These are phyloP conservation scores for Millerozyma miso DNA, from an alignment of 805 yeast species.

Conservation along the genomic window DNA sequence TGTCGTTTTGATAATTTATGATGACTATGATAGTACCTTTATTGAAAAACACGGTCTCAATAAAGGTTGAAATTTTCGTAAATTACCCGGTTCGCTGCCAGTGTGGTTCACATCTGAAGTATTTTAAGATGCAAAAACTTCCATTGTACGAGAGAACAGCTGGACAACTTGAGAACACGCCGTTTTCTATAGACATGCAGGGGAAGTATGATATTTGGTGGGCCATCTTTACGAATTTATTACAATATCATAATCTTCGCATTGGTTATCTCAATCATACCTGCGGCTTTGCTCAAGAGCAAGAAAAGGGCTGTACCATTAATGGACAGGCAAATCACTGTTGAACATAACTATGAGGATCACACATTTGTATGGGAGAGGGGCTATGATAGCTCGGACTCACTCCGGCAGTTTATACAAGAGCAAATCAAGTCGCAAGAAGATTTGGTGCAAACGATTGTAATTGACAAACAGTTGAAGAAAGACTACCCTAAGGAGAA, in stretches of 20 bases:
- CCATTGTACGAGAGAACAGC: too few species aligned
- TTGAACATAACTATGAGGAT: too few species aligned
- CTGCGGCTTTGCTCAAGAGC: background rate
- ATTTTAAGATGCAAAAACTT: too few species aligned
- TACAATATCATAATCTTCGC: too few species aligned
- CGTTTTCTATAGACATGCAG: background rate
- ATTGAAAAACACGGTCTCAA: background rate
- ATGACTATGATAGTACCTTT: background rate
- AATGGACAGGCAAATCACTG: background rate
- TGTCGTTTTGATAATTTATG: background rate
- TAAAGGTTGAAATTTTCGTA: background rate
- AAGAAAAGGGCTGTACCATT: background rate
- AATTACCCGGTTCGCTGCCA: background rate
- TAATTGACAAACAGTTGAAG: slow-evolving; percentile 1
- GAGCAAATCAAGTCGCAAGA: slow-evolving; percentile 1
- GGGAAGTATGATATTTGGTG: background rate
- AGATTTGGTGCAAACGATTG: background rate
- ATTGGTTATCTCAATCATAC: background rate
- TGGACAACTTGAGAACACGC: too few species aligned
- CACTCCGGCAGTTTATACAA: slow-evolving; percentile 1
- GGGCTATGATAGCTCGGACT: slow-evolving; percentile 1
- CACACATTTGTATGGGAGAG: background rate
- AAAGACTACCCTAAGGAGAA: slow-evolving; percentile 7
- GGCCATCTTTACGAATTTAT: background rate
- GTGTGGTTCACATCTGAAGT: too few species aligned